Percentiles rank a stretch among this genome's conserved stretches.
phyloP scores from a whole-genome alignment of 768 basidiomycete genomes.

The Omphalotus guepiniiformis region DNA sequence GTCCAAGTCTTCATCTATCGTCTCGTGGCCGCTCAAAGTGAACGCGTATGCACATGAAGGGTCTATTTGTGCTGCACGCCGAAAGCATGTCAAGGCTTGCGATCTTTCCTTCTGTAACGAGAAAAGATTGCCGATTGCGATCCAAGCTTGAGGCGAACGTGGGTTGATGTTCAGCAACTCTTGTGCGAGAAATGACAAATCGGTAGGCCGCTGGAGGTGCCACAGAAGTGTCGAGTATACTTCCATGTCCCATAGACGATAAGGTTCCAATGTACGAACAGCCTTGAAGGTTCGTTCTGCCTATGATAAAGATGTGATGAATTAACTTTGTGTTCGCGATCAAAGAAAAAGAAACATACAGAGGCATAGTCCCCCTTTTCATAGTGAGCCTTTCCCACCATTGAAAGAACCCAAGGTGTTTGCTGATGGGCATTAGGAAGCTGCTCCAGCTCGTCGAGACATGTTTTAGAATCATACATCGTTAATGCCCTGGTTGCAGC shows the following conservation, averaged over 20 bases:
- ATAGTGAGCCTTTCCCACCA: constrained; percentile 86
- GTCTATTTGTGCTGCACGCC: constrained; percentile 85
- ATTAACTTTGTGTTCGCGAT: constrained; percentile 12
- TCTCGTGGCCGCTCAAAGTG: constrained; percentile 96
- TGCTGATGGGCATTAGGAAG: constrained; percentile 72
- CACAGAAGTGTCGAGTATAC: constrained; percentile 94
- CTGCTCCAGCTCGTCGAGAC: constrained; percentile 70
- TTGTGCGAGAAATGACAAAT: constrained; percentile 90
- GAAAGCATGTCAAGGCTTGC: constrained; percentile 92
- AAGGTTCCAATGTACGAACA: constrained; percentile 82
- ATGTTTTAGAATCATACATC: constrained; percentile 70
- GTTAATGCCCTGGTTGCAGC: constrained; percentile 72
- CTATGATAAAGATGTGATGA: constrained; percentile 43
- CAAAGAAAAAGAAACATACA: constrained; percentile 48
- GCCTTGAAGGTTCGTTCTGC: constrained; percentile 87
- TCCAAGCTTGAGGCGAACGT: constrained; percentile 88
- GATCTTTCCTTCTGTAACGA: constrained; percentile 91
- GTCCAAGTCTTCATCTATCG: constrained; percentile 92
- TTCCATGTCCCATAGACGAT: constrained; percentile 90
- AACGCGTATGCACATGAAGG: constrained; percentile 92
- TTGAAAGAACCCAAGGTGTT: constrained; percentile 72
- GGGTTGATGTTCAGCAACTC: constrained; percentile 83
- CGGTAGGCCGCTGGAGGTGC: constrained; percentile 83
- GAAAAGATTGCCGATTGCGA: constrained; percentile 93
- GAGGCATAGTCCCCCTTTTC: constrained; percentile 85